phyloP scores from a whole-genome alignment of 257 asterid genomes.

The Perilla frutescens region DNA sequence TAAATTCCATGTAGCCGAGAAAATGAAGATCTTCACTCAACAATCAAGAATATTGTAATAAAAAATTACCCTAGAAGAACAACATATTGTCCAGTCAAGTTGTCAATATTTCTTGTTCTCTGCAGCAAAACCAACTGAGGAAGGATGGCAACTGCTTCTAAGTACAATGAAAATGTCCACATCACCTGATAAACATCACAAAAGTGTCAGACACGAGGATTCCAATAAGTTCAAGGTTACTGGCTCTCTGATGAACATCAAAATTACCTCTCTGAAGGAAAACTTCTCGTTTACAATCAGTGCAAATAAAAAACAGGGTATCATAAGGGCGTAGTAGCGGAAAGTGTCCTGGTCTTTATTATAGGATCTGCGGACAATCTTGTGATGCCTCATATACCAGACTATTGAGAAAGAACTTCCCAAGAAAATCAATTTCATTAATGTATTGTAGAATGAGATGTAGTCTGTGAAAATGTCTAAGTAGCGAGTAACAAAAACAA shows the following conservation, averaged over 20 bases:
- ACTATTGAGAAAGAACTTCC: conserved; percentile 88
- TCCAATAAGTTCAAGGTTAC: neutral
- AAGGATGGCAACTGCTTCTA: conserved; percentile 92
- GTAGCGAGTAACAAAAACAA: conserved; percentile 86
- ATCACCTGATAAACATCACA: conserved; percentile 49
- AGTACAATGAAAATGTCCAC: conserved; percentile 84
- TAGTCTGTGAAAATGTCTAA: conserved; percentile 76
- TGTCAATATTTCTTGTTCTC: conserved; percentile 88
- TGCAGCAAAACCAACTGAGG: conserved; percentile 89
- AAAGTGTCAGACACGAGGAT: neutral
- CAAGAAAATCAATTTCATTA: conserved; percentile 82
- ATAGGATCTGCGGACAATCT: conserved; percentile 83
- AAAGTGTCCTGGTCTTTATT: conserved; percentile 90
- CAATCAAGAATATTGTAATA: neutral
- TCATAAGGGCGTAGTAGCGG: conserved; percentile 72
- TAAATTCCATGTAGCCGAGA: neutral
- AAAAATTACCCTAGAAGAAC: conserved; percentile 70
- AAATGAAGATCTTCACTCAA: neutral
- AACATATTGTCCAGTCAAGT: conserved; percentile 90
- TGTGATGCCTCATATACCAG: conserved; percentile 87
- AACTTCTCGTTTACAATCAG: conserved; percentile 68
- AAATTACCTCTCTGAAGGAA: conserved; percentile 68
- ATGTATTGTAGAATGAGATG: conserved; percentile 74
- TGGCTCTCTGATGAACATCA: conserved; percentile 12
- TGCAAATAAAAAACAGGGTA: conserved; percentile 77